A percentile compares a stretch with the other conserved stretches of the same genome.
Conservation (phyloP, 257 asterid species). For the Primulina eburnea region DNA sequence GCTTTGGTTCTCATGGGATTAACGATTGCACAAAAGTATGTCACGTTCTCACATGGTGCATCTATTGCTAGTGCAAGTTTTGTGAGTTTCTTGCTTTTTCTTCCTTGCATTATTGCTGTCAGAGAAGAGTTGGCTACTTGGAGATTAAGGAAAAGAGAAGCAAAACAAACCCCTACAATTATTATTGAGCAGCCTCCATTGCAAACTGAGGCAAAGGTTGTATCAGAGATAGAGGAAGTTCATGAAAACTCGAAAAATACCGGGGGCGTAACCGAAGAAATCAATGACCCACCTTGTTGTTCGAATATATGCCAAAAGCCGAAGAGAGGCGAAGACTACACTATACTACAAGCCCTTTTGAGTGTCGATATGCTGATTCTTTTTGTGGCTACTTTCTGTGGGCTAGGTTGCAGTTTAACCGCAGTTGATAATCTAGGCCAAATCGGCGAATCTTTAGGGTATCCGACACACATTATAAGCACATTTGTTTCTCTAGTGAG, state of each 20-base stretch:
- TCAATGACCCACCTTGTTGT: slow-evolving; percentile 8
- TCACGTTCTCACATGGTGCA: slow-evolving; percentile 29
- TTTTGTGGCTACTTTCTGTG: slow-evolving; percentile 34
- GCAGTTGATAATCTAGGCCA: slow-evolving; percentile 39
- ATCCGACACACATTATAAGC: slow-evolving; percentile 27
- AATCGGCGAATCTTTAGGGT: slow-evolving; percentile 36
- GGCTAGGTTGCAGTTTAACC: slow-evolving; percentile 37
- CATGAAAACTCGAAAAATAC: not conserved
- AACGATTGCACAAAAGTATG: slow-evolving; percentile 32
- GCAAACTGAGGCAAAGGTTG: not conserved
- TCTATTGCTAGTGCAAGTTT: slow-evolving; percentile 26
- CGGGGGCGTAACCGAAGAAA: not conserved
- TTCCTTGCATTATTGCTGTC: slow-evolving; percentile 29
- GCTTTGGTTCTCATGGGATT: slow-evolving; percentile 30
- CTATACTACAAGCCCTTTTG: slow-evolving; percentile 37
- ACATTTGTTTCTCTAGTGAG: slow-evolving; percentile 43
- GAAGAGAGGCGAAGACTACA: slow-evolving; percentile 36
- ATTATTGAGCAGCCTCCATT: slow-evolving; percentile 21
- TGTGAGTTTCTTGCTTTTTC: slow-evolving; percentile 32
- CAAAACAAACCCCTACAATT: not conserved
- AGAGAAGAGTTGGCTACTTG: slow-evolving; percentile 33
- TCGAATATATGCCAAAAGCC: slow-evolving; percentile 28
- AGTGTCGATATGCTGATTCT: slow-evolving; percentile 34
- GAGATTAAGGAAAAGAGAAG: slow-evolving; percentile 21
- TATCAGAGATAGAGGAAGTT: slow-evolving; percentile 13